Base-by-base conservation (phyloP, 306 rosid genomes). In the Medicago ruthenica region DNA sequence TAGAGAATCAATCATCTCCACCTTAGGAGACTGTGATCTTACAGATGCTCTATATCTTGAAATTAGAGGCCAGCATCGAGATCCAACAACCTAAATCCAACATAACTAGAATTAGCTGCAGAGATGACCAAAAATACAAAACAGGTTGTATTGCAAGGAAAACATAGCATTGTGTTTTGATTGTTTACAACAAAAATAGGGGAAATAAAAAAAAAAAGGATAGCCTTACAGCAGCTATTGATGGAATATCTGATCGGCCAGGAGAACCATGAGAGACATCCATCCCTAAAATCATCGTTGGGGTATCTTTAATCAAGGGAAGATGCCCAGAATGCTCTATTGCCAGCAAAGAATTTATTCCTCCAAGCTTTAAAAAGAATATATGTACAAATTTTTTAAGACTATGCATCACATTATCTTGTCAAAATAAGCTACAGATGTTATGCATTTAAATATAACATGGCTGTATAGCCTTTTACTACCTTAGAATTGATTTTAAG, bases 401-500 rank as follows among this genome's bases (percentile, higher is more conserved):
- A 72, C 13, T 59, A 40, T 41, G 44, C 68, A 72, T 67, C 18
- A 63, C 15, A 67, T 37, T 45, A 40, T 14, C 4, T 34, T 17
- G 24, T 61, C 59, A 68, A 51, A 58, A 21, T 9, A 44, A 37
- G 13, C 20, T 59, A 58, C 36, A 54, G 39, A 47, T 12, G 14
- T 18, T 67, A 36, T 18, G 3, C 39, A 31, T 67, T 31, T 61
- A 76, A 18, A 61, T 47, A 79, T 53, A 68, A 50, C 24, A 70
- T 22, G 18, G 42, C 21, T 14, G 51, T 50, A 71, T 37, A 59
- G 62, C 63, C 64, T 57, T 47, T 85, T 86, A 91, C 98, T 87
- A 91, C 98, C 98, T 95, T 95, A 10, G 96, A 74, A 80, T 95
- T 95, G 75, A 95, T 92, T 82, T 94, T 94, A 66, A 92, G 95